A percentile compares a stretch with the other conserved stretches of the same genome.
These are phyloP conservation scores for Tylopilus rubrobrunneus DNA, from an alignment of 768 basidiomycete species.

Conservation along the genomic window DNA sequence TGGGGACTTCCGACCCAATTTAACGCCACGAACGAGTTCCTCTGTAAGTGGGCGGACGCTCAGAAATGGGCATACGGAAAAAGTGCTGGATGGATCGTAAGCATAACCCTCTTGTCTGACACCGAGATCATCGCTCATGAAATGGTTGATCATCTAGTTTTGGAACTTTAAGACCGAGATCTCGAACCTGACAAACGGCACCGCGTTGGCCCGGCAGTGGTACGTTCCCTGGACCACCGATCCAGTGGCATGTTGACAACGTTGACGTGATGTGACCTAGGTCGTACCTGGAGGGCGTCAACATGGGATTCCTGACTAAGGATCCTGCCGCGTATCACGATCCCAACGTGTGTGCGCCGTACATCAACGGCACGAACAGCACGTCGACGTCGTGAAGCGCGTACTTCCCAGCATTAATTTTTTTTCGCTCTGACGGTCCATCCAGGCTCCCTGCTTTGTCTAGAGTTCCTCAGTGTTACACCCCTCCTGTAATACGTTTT, in stretches of 20 bases:
- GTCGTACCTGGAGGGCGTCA: conserved; percentile 66
- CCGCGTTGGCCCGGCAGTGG: conserved; percentile 57
- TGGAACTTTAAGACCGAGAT: conserved; percentile 77
- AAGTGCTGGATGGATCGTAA: conserved; percentile 63
- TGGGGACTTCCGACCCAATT: conserved; percentile 67
- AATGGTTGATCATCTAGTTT: conserved; percentile 32
- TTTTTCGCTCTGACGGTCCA: too few species aligned
- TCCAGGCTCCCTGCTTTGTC: too few species aligned
- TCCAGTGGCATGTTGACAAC: background rate
- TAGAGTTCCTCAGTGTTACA: background rate
- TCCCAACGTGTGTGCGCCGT: conserved; percentile 61
- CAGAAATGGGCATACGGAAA: conserved; percentile 65
- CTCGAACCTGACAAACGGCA: conserved; percentile 43
- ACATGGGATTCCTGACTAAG: conserved; percentile 55
- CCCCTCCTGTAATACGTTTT: background rate
- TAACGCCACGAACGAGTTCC: conserved; percentile 56
- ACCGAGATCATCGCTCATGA: background rate
- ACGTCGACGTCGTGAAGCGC: conserved; percentile 5
- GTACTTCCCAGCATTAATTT: background rate
- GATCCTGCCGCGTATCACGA: conserved; percentile 57
- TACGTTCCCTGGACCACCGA: conserved; percentile 24
- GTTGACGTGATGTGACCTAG: conserved; percentile 30
- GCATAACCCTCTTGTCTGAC: conserved; percentile 18
- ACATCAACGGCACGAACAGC: conserved; percentile 24
- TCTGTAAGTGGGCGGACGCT: conserved; percentile 69